Conservation (phyloP, 768 basidiomycete genomes). For the Rhizopogon salebrosus region DNA sequence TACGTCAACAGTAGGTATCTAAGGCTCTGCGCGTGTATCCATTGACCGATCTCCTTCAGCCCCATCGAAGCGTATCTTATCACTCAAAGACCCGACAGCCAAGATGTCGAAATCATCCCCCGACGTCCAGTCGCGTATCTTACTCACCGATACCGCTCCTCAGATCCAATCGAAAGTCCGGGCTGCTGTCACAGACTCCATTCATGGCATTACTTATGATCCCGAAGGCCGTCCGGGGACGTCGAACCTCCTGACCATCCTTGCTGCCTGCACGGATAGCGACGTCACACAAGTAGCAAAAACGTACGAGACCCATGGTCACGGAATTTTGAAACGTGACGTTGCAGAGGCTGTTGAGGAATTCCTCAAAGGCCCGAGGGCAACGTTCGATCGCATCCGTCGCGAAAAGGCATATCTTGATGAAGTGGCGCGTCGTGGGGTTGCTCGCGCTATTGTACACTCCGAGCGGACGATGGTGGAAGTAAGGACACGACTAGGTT, state of each 20-base stretch:
- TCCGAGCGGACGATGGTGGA: slow-evolving; percentile 60
- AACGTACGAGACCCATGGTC: slow-evolving; percentile 50
- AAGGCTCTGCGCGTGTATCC: not conserved
- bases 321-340: slow-evolving; percentile 67
- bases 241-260: slow-evolving; percentile 75
- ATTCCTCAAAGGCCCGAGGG: slow-evolving; percentile 58
- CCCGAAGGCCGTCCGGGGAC: slow-evolving; percentile 76
- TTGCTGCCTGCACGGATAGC: slow-evolving; percentile 64
- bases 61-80: slow-evolving; percentile 75
- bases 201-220: slow-evolving; percentile 71
- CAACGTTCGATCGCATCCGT: slow-evolving; percentile 61
- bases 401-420: slow-evolving; percentile 56
- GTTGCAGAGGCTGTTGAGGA: slow-evolving; percentile 71
- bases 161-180: slow-evolving; percentile 70
- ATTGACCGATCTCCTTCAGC: slow-evolving; percentile 39
- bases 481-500: slow-evolving; percentile 66
- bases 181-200: slow-evolving; percentile 82
- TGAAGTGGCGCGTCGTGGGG: slow-evolving; percentile 60
- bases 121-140: slow-evolving; percentile 73
- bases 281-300: slow-evolving; percentile 40
- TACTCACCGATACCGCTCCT: slow-evolving; percentile 68
- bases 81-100: slow-evolving; percentile 74
- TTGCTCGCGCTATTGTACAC: slow-evolving; percentile 51
- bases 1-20: slow-evolving; percentile 62
- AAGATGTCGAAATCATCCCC: slow-evolving; percentile 98